phyloP scores from a whole-genome alignment of 1,139 yeast species.

The Pichia sp. region DNA sequence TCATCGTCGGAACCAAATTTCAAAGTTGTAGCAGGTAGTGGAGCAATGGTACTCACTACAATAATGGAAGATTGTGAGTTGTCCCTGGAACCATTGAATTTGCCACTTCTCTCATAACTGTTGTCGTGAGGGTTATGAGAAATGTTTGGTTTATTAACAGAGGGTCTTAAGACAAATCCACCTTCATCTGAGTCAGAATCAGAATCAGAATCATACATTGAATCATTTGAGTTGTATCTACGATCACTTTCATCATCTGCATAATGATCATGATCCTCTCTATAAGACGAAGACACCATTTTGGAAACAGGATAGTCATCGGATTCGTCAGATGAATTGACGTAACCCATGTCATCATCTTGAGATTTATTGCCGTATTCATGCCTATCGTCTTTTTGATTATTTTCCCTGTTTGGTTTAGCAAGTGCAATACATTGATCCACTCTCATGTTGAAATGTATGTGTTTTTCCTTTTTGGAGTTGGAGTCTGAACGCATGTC shows the following conservation, averaged over 20 bases:
- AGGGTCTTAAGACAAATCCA: slow-evolving; percentile 29
- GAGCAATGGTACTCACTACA: slow-evolving; percentile 57
- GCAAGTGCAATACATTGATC: slow-evolving; percentile 84
- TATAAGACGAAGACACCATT: slow-evolving; percentile 11
- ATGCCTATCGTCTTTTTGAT: slow-evolving; percentile 26
- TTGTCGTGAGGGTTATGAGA: slow-evolving; percentile 26
- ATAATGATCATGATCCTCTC: slow-evolving; percentile 15
- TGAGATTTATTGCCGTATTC: not conserved
- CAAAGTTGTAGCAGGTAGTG: slow-evolving; percentile 75
- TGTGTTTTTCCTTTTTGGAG: slow-evolving; percentile 49
- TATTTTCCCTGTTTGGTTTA: slow-evolving; percentile 44
- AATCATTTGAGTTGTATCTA: slow-evolving; percentile 3
- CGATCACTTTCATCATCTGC: slow-evolving; percentile 24
- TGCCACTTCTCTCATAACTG: slow-evolving; percentile 9
- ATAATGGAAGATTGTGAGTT: slow-evolving; percentile 2
- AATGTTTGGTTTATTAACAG: slow-evolving; percentile 19
- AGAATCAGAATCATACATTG: slow-evolving; percentile 15
- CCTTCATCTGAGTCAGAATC: slow-evolving; percentile 23
- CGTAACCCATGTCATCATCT: slow-evolving; percentile 30
- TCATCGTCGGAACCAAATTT: slow-evolving; percentile 77
- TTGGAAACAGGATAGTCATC: slow-evolving; percentile 20
- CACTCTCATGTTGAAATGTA: slow-evolving; percentile 89
- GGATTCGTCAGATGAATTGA: slow-evolving; percentile 27
- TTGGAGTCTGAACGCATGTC: not conserved
- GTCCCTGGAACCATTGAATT: slow-evolving; percentile 19